Evolutionary conservation across 768 basidiomycete genomes (phyloP).

Genomic region (Boletus rubropictus): DNA sequence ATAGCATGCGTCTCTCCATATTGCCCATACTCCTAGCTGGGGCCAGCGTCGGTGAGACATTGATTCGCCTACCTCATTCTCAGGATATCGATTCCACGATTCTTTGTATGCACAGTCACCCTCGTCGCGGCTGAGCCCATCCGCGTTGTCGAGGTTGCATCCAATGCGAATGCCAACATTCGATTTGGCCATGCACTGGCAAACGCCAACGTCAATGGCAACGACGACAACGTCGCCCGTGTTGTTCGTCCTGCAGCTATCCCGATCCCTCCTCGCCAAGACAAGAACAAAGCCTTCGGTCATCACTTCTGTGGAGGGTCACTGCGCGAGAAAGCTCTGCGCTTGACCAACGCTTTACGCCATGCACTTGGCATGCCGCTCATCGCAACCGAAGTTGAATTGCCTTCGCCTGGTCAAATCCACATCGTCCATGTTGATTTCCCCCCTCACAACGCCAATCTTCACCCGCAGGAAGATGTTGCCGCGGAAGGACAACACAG

Average conservation of each 20-base stretch:
- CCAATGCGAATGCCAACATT: conserved; percentile 30
- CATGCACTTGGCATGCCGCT: conserved; percentile 49
- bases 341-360: conserved; percentile 51
- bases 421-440: conserved; percentile 27
- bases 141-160: conserved; percentile 36
- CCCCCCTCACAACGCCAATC: not conserved
- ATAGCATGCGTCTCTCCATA: conserved; percentile 34
- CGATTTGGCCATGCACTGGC: conserved; percentile 37
- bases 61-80: not conserved
- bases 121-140: conserved; percentile 48
- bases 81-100: not conserved
- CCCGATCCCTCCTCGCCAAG: conserved; percentile 6
- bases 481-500: conserved; percentile 9
- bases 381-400: conserved; percentile 30
- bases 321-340: conserved; percentile 44
- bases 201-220: conserved; percentile 27
- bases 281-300: conserved; percentile 7
- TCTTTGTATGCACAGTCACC: conserved; percentile 12
- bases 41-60: conserved; percentile 30
- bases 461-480: conserved; percentile 3
- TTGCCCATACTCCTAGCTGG: conserved; percentile 35
- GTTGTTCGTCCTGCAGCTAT: conserved; percentile 13
- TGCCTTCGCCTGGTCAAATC: conserved; percentile 17
- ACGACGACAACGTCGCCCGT: conserved; percentile 23
- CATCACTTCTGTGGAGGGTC: conserved; percentile 32